Percentiles rank a stretch among this genome's conserved stretches.
phyloP scores from a whole-genome alignment of 495 filamentous ascomycete genomes.

The Penicillium goetzii region DNA sequence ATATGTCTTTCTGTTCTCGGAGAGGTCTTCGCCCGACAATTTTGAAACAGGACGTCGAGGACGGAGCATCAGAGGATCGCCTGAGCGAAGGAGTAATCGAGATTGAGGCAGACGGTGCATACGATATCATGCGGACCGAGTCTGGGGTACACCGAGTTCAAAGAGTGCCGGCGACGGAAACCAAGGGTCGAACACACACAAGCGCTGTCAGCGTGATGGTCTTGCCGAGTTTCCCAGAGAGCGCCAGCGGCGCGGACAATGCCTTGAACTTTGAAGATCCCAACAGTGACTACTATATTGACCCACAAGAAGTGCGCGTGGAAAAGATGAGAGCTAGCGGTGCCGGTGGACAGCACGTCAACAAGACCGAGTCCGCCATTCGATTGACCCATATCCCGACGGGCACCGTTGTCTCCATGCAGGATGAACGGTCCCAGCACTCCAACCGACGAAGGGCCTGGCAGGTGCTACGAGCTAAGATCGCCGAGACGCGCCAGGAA shows the following conservation, averaged over 20 bases:
- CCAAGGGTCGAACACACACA: constrained; percentile 87
- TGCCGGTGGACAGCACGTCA: constrained; percentile 96
- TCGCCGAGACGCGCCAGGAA: constrained; percentile 81
- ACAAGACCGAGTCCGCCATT: constrained; percentile 95
- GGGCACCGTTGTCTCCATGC: constrained; percentile 81
- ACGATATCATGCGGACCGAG: constrained; percentile 78
- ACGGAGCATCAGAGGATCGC: constrained; percentile 60
- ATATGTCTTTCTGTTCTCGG: constrained; percentile 72
- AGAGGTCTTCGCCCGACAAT: constrained; percentile 62
- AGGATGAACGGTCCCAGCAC: constrained; percentile 89
- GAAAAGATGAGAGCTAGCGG: constrained; percentile 93
- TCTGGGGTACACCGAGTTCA: constrained; percentile 95
- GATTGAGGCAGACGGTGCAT: constrained; percentile 75
- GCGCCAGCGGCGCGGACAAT: constrained; percentile 49
- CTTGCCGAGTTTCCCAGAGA: constrained; percentile 77
- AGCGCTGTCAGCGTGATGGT: constrained; percentile 91
- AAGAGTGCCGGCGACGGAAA: constrained; percentile 87
- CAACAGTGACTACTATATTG: constrained; percentile 85
- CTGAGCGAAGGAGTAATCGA: constrained; percentile 87
- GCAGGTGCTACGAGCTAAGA: constrained; percentile 76
- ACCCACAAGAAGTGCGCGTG: constrained; percentile 78
- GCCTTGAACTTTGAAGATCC: constrained; percentile 76
- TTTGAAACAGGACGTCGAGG: constrained; percentile 60
- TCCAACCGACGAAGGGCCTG: constrained; percentile 86
- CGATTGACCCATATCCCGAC: constrained; percentile 92